Percentiles rank a stretch among this genome's conserved stretches.
Evolutionary conservation across 441 rosid genomes (phyloP).

Genomic region (Erysimum cheiri): DNA sequence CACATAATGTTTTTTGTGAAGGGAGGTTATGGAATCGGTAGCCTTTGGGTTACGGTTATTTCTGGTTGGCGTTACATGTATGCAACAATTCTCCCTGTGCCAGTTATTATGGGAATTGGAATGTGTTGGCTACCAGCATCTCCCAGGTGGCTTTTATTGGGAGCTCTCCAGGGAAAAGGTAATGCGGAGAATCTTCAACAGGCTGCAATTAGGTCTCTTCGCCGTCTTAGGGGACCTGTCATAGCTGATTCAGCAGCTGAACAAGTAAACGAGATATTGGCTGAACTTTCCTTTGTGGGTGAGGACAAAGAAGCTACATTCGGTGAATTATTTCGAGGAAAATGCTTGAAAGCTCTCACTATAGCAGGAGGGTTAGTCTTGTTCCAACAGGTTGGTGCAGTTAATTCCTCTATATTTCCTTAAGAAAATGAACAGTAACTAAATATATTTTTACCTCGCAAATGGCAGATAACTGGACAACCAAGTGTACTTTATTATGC

Average conservation of each 20-base stretch:
- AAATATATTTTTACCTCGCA: constrained; percentile 28
- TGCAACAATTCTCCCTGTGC: constrained; percentile 76
- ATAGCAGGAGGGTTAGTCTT: constrained; percentile 91
- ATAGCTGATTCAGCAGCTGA: constrained; percentile 70
- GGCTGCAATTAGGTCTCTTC: constrained; percentile 61
- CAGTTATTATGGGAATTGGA: constrained; percentile 90
- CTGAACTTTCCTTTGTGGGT: constrained; percentile 68
- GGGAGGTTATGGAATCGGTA: constrained; percentile 96
- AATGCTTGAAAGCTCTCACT: constrained; percentile 87
- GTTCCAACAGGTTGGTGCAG: constrained; percentile 82
- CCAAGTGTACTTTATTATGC: constrained; percentile 99
- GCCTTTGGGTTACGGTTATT: constrained; percentile 67
- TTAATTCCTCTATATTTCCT: constrained; percentile 15
- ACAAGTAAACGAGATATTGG: constrained; percentile 80
- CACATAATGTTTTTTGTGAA: constrained; percentile 49
- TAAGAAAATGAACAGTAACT: constrained; percentile 21
- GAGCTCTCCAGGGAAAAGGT: constrained; percentile 85
- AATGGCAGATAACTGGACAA: constrained; percentile 93
- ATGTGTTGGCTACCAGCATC: constrained; percentile 96
- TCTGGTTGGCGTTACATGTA: constrained; percentile 98
- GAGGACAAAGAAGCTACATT: constrained; percentile 73
- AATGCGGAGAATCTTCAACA: constrained; percentile 68
- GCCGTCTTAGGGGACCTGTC: constrained; percentile 78
- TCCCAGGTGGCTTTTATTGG: constrained; percentile 91
- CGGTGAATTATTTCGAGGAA: constrained; percentile 76